Evolutionary conservation across 176 grass and related monocot genomes (phyloP).

Genomic region (Thalia dealbata): DNA sequence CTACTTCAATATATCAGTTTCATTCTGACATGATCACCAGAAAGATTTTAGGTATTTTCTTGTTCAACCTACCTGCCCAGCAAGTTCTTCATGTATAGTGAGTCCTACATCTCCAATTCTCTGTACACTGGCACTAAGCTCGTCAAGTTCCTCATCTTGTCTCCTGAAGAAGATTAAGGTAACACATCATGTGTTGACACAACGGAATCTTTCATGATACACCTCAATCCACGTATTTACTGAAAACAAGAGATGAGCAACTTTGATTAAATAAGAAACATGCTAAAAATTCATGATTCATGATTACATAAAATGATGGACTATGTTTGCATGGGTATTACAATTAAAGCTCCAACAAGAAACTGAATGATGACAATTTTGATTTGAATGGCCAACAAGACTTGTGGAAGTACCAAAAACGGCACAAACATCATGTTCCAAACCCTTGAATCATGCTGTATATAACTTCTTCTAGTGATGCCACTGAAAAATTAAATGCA

Average conservation of each 20-base stretch:
- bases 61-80: conserved; percentile 49
- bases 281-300: not conserved
- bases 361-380: not conserved
- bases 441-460: not conserved
- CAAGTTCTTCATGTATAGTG: conserved; percentile 84
- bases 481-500: not conserved
- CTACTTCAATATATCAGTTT: not conserved
- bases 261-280: not conserved
- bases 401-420: not conserved
- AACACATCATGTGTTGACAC: not conserved
- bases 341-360: not conserved
- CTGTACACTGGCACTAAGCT: conserved; percentile 71
- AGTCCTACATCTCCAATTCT: conserved; percentile 90
- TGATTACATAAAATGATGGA: not conserved
- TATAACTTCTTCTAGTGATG: not conserved
- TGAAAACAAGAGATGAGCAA: not conserved
- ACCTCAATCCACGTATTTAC: not conserved
- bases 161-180: conserved; percentile 22
- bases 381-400: not conserved
- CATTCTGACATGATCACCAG: not conserved
- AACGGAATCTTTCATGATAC: not conserved
- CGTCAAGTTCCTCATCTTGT: conserved; percentile 90
- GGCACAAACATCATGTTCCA: not conserved
- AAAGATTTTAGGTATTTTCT: not conserved
- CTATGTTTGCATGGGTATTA: not conserved